Base-by-base conservation (phyloP, 2,329 filamentous ascomycete genomes). In the Xylaria sp. region DNA sequence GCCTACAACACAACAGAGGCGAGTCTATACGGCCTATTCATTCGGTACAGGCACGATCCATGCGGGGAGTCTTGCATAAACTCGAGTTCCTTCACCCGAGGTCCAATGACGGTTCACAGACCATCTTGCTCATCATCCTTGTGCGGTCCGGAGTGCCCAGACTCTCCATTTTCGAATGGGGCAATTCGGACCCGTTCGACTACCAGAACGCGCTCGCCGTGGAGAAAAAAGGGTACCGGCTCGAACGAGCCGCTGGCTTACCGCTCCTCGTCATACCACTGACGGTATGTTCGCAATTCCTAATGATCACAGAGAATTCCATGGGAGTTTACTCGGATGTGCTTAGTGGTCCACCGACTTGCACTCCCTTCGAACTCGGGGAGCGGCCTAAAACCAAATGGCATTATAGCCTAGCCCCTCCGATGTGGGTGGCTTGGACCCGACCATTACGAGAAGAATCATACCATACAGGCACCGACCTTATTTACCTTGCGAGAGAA, bases 361-460 rank as follows among this genome's bases (percentile, higher is more conserved):
- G 81, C 58, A 75, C 79, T 54, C 68, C 71, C 4, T 76, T 83
- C 37, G 69, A 76, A 44, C 72, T 80, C 1, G 70, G 74, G 37
- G 65, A 73, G 34, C 76, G 75, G 10, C 70, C 72, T 0, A 71
- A 74, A 7, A 82, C 80, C 0, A 65, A 71, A 39, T 76, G 80
- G 39, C 76, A 80, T 64, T 77, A 79, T 61, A 84, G 79, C 30
- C 72, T 62, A 39, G 74, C 69, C 42, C 70, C 62, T 46, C 88
- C 89, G 0, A 73, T 90, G 2, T 97, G 92, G 90, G 89, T 88
- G 2, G 85, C 89, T 23, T 99, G 93, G 92, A 85, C 91, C 34
- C 84, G 90, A 60, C 89, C 92, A 1, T 82, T 85, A 60, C 86
- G 93, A 6, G 81, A 85, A 23, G 81, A 81, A 61, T 75, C 78